A percentile compares a stretch with the other conserved stretches of the same genome.
These are phyloP conservation scores for Coleophoma crateriformis DNA, from an alignment of 2,329 filamentous ascomycete species.

Conservation along the genomic window DNA sequence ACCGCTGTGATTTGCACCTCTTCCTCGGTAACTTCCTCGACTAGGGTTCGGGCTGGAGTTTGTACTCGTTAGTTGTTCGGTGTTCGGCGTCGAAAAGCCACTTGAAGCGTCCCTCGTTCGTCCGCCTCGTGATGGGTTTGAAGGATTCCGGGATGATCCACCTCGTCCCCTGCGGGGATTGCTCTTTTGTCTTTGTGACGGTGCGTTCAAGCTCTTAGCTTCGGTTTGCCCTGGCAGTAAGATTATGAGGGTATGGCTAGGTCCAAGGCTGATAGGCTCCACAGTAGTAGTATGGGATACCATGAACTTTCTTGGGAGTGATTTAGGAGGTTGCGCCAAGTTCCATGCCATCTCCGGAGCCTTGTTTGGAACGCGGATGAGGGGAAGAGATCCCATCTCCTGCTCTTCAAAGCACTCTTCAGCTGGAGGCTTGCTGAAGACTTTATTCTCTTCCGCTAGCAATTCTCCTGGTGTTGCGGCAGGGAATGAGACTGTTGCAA, in stretches of 20 bases:
- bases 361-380: slow-evolving; percentile 60
- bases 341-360: slow-evolving; percentile 60
- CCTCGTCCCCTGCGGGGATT: slow-evolving; percentile 24
- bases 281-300: slow-evolving; percentile 39
- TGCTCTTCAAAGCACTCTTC: slow-evolving; percentile 79
- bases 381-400: slow-evolving; percentile 72
- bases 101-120: slow-evolving; percentile 21
- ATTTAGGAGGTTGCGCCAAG: slow-evolving; percentile 48
- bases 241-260: slow-evolving; percentile 34
- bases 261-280: slow-evolving; percentile 35
- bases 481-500: slow-evolving; percentile 68
- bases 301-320: slow-evolving; percentile 45
- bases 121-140: slow-evolving; percentile 20
- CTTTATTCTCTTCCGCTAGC: slow-evolving; percentile 35
- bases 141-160: slow-evolving; percentile 16
- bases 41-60: slow-evolving; percentile 14
- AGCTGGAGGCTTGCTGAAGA: slow-evolving; percentile 63
- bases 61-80: slow-evolving; percentile 15
- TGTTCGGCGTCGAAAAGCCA: slow-evolving; percentile 16
- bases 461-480: slow-evolving; percentile 11
- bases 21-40: slow-evolving; percentile 16
- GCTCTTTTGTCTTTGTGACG: slow-evolving; percentile 23
- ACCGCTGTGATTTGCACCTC: slow-evolving; percentile 13
- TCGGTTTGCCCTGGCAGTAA: slow-evolving; percentile 40
- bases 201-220: slow-evolving; percentile 33